phyloP scores from a whole-genome alignment of 1,284 basidiomycete genomes.

The Ceratobasidium sp. region DNA sequence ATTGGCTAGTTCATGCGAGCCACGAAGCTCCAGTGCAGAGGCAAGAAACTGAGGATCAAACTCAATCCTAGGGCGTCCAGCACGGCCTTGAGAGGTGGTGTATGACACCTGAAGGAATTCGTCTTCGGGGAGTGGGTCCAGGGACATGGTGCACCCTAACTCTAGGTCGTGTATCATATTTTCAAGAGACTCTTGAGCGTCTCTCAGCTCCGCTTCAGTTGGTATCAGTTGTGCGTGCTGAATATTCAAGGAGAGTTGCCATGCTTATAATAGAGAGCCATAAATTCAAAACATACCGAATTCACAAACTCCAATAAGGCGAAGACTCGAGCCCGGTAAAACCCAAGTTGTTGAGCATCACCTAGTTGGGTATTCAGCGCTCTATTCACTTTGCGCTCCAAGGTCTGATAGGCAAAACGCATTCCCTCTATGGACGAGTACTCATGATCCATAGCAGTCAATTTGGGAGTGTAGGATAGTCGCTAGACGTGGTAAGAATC shows the following conservation, averaged over 20 bases:
- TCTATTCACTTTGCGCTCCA: not conserved
- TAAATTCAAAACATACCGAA: not conserved
- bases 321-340: not conserved
- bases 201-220: not conserved
- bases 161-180: conserved; percentile 12
- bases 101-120: not conserved
- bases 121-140: not conserved
- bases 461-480: too few species aligned
- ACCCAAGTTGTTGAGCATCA: not conserved
- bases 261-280: not conserved
- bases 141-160: not conserved
- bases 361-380: conserved; percentile 6
- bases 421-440: too few species aligned
- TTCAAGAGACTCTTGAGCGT: not conserved
- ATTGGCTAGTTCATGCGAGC: not conserved
- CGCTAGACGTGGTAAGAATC: too few species aligned
- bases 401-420: not conserved
- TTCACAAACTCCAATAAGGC: not conserved
- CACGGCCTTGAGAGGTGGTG: not conserved
- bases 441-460: too few species aligned
- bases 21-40: not conserved
- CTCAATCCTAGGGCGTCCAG: not conserved
- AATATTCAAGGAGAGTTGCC: not conserved
- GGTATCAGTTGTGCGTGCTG: not conserved
- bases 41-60: not conserved